Base-by-base conservation (phyloP, 1,284 basidiomycete genomes). In the Heterobasidion annosum region DNA sequence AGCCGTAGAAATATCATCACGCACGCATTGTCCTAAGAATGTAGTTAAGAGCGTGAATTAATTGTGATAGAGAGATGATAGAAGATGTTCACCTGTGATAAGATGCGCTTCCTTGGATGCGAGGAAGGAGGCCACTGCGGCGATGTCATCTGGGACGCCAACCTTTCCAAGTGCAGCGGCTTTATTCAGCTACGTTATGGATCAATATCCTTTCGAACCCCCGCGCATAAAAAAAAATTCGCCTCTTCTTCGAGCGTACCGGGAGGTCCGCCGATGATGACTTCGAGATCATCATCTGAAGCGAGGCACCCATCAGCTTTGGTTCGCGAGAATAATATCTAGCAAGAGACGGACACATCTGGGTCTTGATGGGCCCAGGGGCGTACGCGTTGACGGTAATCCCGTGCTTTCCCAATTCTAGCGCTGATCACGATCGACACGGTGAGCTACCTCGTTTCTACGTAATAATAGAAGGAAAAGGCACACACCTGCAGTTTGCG, bases 381-480 rank as follows among this genome's bases (percentile, higher is more conserved):
- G 34, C 33, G 54, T 66, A 67, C n/a, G 62, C 62, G 54, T 67
- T 67, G 34, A 63, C 63, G 12, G 62, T 65, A 52, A 67, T 67
- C 34, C 58, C 58, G 53, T 66, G 52, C 46, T 55, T 43, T 18
- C 59, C 63, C 34, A 65, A 50, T 52, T 67, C 65, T 2, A 56
- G 25, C 1, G 65, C 64, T 46, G 25, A 35, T 16, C 19, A 25
- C 6, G 37, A 40, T n/a, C 10, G 37, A 8, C 10, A 40, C 32
- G 25, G 13, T 25, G 19, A 15, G 15, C 32, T 2, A 16, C 12
- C 3, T 8, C 33, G 3, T 25, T 16, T 13, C 2, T 9, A 15
- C 5, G 15, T 9, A 16, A 9, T 47, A 47, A 15, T 3, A 7
- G 45, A 47, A 10, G 10, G 48, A 25, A 12, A n/a, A 5, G 10